phyloP scores from a whole-genome alignment of 495 filamentous ascomycete species.

The Penicillium canariense region DNA sequence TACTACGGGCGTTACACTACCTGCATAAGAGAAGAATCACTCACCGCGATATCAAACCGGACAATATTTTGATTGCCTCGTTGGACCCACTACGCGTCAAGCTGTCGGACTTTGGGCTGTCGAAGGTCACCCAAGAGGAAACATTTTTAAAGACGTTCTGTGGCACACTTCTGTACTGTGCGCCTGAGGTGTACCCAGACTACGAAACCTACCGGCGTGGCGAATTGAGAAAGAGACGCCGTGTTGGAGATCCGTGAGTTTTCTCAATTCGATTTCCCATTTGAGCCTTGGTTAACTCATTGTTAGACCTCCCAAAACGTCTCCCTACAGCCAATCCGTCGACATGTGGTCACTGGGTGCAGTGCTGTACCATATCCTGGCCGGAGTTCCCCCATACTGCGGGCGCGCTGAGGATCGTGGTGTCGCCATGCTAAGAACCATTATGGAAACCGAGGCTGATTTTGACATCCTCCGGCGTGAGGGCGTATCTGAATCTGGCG shows the following conservation, averaged over 20 bases:
- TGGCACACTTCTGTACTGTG: conserved; percentile 92
- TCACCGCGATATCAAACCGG: conserved; percentile 95
- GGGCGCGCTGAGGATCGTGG: conserved; percentile 58
- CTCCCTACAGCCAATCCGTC: conserved; percentile 79
- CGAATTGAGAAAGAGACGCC: conserved; percentile 50
- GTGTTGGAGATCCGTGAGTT: conserved; percentile 48
- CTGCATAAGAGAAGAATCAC: conserved; percentile 84
- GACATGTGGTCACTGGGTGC: conserved; percentile 95
- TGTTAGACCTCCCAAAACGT: conserved; percentile 41
- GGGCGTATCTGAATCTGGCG: conserved; percentile 59
- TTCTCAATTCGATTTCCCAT: neutral
- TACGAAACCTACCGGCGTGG: conserved; percentile 55
- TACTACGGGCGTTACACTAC: conserved; percentile 81
- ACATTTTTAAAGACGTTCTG: conserved; percentile 96
- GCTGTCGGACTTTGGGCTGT: conserved; percentile 92
- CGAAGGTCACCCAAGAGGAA: conserved; percentile 85
- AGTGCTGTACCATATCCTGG: conserved; percentile 80
- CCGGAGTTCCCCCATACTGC: conserved; percentile 71
- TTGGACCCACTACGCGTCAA: conserved; percentile 76
- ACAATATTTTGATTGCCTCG: conserved; percentile 85
- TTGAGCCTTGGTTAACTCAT: conserved; percentile 18
- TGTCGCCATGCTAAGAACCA: conserved; percentile 69
- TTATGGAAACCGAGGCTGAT: conserved; percentile 73
- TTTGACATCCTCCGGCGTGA: conserved; percentile 51
- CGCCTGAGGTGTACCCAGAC: conserved; percentile 90